Evolutionary conservation across 352 stramenopile species (phyloP).

Genomic region (Phytophthora agathidicida): DNA sequence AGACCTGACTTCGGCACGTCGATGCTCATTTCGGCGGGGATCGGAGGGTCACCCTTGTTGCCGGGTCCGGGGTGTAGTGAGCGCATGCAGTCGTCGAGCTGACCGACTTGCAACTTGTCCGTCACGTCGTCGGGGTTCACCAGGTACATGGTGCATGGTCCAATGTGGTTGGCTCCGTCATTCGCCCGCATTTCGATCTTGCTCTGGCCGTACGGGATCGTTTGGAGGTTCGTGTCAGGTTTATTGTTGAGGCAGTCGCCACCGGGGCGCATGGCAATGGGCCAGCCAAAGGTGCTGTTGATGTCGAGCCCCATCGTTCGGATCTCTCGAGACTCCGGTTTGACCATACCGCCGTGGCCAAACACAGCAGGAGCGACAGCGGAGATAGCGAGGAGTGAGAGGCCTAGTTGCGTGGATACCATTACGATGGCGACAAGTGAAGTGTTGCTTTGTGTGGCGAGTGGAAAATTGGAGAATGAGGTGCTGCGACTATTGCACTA

Average conservation of each 20-base stretch:
- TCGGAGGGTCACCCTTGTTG: slow-evolving; percentile 34
- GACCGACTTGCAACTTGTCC: slow-evolving; percentile 39
- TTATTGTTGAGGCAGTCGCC: slow-evolving; percentile 44
- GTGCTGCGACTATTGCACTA: neutral
- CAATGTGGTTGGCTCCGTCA: slow-evolving; percentile 49
- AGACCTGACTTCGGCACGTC: slow-evolving; percentile 30
- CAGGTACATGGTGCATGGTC: slow-evolving; percentile 42
- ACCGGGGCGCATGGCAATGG: slow-evolving; percentile 38
- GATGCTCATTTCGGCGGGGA: slow-evolving; percentile 43
- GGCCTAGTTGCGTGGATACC: slow-evolving; percentile 1
- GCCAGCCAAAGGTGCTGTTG: slow-evolving; percentile 39
- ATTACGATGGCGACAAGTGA: too few species aligned
- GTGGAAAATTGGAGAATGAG: slow-evolving; percentile 19
- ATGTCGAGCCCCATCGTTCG: slow-evolving; percentile 47
- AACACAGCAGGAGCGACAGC: neutral
- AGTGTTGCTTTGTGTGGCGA: neutral
- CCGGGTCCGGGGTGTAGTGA: slow-evolving; percentile 38
- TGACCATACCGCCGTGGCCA: slow-evolving; percentile 43
- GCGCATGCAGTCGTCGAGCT: slow-evolving; percentile 50
- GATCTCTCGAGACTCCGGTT: slow-evolving; percentile 39
- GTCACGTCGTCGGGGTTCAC: slow-evolving; percentile 34
- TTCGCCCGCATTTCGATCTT: slow-evolving; percentile 51
- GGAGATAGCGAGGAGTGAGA: slow-evolving; percentile 6
- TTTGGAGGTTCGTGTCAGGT: slow-evolving; percentile 37
- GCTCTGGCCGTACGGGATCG: slow-evolving; percentile 28